Base-by-base conservation (phyloP, 371 early-diverging fungal genomes). In the Phascolomyces articulosus region DNA sequence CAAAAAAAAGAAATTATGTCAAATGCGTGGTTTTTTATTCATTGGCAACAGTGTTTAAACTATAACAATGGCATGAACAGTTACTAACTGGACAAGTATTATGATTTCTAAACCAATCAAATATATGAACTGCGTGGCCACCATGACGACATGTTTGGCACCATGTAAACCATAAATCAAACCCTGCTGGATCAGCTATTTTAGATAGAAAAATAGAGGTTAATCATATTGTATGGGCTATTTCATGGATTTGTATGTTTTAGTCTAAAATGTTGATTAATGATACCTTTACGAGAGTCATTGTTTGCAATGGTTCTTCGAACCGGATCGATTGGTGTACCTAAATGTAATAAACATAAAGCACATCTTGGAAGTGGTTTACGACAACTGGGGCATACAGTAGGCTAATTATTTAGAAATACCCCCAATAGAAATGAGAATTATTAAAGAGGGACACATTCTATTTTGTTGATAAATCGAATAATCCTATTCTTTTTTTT, bases 91-190 rank as follows among this genome's bases (percentile, higher is more conserved):
- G 97, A 72, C 98, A 98, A 41, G 79, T 85, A 4, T 76, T 65
- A 72, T 96, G 95, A 0, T 85, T 87, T 61, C 82, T 78, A 71
- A 98, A 98, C 98, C 98, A 98, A 40, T 91, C 86, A 55, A 86
- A 74, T 74, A 98, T 85, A 69, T 97, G 98, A 26, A 82, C 74
- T 4, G 94, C 90, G 70, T 98, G 98, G 2, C 98, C 98, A 26
- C 98, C 98, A 75, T 98, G 98, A 6, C 94, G 84, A 75, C 98
- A 98, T 16, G 92, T 91, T 72, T 96, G 96, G 73, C 98, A 98
- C 98, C 98, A 98, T 13, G 95, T 96, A 73, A 97, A 98, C 97
- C 97, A 98, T 47, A 86, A 74, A 63, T 95, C 93, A 71, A 96
- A 91, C 13, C 92, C 86, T 49, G 80, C 77, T n/a, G 85, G 83